Evolutionary conservation across 176 grass and related monocot species (phyloP).

Genomic region (Ensete ventricosum): DNA sequence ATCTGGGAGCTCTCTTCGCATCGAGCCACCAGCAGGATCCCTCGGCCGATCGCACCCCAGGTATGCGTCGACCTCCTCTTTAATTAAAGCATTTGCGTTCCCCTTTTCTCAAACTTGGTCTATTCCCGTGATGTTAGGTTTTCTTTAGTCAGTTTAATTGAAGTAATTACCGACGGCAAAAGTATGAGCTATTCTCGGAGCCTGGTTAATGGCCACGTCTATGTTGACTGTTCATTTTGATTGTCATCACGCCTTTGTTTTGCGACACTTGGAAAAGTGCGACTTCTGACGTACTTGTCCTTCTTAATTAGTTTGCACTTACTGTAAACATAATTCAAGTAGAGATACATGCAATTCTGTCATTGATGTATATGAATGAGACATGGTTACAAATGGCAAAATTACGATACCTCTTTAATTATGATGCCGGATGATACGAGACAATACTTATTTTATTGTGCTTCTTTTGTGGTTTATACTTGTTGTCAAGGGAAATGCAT

Average conservation of each 20-base stretch:
- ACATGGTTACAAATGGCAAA: no score
- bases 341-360: no score
- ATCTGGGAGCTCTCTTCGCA: conserved; percentile 48
- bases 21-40: conserved; percentile 36
- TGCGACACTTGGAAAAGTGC: neutral
- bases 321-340: no score
- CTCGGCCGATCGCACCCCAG: conserved; percentile 52
- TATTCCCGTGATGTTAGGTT: neutral
- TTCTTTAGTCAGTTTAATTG: neutral
- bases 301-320: neutral
- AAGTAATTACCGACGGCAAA: neutral
- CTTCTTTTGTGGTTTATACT: no score
- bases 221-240: neutral
- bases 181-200: neutral
- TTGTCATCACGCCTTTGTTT: neutral
- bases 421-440: neutral
- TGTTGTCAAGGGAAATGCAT: no score
- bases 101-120: neutral
- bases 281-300: neutral
- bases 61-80: conserved; percentile 12
- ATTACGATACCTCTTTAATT: neutral
- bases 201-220: neutral
- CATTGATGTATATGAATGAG: no score
- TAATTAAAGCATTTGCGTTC: neutral
- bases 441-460: no score